Conservation (phyloP, 1,284 basidiomycete species). For the Tilletia horrida region DNA sequence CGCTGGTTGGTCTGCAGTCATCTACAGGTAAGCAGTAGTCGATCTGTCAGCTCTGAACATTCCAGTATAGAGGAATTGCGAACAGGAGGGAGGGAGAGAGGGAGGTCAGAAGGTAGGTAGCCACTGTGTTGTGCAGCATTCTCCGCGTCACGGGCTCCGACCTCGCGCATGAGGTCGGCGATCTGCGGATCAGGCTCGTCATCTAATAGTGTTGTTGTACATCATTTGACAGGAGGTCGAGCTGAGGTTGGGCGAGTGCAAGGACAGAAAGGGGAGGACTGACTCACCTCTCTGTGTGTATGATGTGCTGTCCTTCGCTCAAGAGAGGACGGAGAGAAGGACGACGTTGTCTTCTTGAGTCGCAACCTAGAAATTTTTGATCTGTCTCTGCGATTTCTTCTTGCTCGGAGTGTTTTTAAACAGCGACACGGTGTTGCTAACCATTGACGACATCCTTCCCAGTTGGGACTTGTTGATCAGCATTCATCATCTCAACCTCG, state of each 20-base stretch:
- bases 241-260: too few species aligned
- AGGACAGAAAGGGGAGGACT: background rate
- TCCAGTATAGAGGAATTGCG: background rate
- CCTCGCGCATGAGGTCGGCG: background rate
- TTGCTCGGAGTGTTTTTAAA: too few species aligned
- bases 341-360: too few species aligned
- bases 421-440: too few species aligned
- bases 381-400: too few species aligned
- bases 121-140: conserved; percentile 17
- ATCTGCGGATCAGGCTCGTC: conserved; percentile 15
- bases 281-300: background rate
- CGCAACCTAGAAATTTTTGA: too few species aligned
- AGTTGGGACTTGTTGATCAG: too few species aligned
- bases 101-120: conserved; percentile 15
- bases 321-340: too few species aligned
- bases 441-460: too few species aligned
- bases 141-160: too few species aligned
- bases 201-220: conserved; percentile 12
- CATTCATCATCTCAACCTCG: too few species aligned
- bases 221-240: background rate
- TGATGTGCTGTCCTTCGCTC: too few species aligned
- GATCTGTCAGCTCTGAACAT: background rate
- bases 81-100: background rate
- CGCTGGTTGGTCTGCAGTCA: background rate
- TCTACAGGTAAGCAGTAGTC: background rate